Percentiles rank a stretch among this genome's conserved stretches.
Conservation (phyloP, 1,284 basidiomycete genomes). For the Rhodotorula sp. region DNA sequence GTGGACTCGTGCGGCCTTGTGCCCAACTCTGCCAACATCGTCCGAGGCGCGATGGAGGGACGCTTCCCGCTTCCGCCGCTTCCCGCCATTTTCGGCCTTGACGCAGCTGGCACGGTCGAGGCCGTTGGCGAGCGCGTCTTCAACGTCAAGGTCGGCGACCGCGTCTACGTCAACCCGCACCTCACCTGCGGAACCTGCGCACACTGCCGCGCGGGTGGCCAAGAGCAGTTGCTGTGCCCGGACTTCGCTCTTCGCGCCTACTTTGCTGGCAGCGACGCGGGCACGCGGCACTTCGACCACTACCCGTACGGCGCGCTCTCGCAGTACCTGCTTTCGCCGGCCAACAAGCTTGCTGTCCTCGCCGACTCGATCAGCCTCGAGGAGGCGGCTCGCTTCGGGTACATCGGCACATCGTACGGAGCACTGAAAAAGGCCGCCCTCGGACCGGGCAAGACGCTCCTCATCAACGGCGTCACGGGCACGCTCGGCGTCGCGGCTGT, state of each 20-base stretch:
- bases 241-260: background rate
- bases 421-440: background rate
- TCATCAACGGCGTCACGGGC: slow-evolving; percentile 5
- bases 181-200: background rate
- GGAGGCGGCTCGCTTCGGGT: background rate
- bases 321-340: background rate
- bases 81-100: background rate
- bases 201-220: background rate
- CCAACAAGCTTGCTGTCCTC: background rate
- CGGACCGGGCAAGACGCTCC: background rate
- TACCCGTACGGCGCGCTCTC: background rate
- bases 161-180: background rate
- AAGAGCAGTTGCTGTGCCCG: background rate
- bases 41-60: background rate
- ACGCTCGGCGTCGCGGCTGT: slow-evolving; percentile 1
- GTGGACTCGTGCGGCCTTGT: background rate
- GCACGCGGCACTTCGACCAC: background rate
- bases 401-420: background rate
- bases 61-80: background rate
- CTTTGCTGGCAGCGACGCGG: background rate
- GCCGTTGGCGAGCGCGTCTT: background rate
- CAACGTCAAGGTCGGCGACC: background rate
- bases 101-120: background rate
- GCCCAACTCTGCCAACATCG: background rate
- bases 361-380: background rate